Conservation (phyloP, 345 rosid genomes). For the Stellera chamaejasme region DNA sequence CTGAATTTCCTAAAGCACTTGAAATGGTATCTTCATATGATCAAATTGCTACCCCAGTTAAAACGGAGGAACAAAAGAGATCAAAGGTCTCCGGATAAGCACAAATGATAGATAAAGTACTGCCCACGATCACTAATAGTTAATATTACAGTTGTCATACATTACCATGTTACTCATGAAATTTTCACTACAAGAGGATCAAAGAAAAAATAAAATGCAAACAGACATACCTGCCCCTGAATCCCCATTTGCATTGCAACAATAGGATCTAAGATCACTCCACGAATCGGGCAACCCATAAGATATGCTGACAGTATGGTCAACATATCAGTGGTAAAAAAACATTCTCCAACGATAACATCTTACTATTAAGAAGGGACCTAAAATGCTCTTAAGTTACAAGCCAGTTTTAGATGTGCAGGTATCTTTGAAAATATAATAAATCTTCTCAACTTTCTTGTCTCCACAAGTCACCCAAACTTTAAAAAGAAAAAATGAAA, state of each 20-base stretch:
- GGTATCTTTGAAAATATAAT: background rate
- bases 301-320: conserved; percentile 55
- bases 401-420: background rate
- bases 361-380: background rate
- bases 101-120: background rate
- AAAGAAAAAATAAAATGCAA: conserved; percentile 3
- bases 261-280: conserved; percentile 86
- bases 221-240: conserved; percentile 72
- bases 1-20: no score
- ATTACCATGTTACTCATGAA: background rate
- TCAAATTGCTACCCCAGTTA: no score
- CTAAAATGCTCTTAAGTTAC: background rate
- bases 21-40: no score
- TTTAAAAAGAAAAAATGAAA: background rate
- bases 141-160: background rate
- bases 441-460: no score
- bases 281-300: conserved; percentile 95
- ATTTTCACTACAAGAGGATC: background rate
- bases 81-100: no score
- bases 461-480: no score
- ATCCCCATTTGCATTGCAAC: conserved; percentile 90
- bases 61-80: no score
- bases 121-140: background rate
- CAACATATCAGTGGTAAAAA: background rate
- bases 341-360: background rate